Percentiles rank a stretch among this genome's conserved stretches.
Conservation (phyloP, 176 grass and related monocot genomes). For the Triticum turgidum region DNA sequence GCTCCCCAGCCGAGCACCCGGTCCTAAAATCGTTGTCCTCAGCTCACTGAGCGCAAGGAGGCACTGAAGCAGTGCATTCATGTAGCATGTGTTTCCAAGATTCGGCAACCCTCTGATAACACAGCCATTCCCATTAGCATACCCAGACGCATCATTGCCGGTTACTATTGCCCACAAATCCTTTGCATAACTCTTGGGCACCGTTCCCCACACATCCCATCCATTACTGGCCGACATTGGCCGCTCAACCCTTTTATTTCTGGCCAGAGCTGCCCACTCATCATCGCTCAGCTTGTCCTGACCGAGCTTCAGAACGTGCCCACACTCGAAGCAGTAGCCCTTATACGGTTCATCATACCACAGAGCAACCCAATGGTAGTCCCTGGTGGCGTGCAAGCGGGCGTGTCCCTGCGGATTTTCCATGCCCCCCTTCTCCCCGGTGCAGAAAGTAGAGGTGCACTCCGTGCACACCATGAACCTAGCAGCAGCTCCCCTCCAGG, state of each 20-base stretch:
- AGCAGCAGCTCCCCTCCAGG: neutral
- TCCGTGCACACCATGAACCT: constrained; percentile 58
- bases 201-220: neutral
- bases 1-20: constrained; percentile 22
- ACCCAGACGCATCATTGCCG: neutral
- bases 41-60: constrained; percentile 61
- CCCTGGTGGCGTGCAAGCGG: constrained; percentile 41
- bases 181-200: neutral
- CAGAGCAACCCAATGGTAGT: constrained; percentile 51
- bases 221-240: neutral
- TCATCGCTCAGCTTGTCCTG: neutral
- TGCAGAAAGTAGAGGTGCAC: constrained; percentile 46
- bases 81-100: constrained; percentile 20
- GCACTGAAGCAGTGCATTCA: constrained; percentile 80
- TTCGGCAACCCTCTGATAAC: constrained; percentile 34
- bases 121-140: constrained; percentile 23
- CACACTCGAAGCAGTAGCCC: constrained; percentile 70
- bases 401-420: constrained; percentile 58
- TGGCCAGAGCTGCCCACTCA: constrained; percentile 4
- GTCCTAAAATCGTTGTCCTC: constrained; percentile 43
- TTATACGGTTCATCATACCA: constrained; percentile 30
- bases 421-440: constrained; percentile 12
- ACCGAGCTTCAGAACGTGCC: neutral
- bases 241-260: constrained; percentile 6
- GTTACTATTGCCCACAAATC: neutral